Evolutionary conservation across 345 rosid species (phyloP), one percentile per base, ranked within the genome.

Genomic region (Nasturtium officinale): DNA sequence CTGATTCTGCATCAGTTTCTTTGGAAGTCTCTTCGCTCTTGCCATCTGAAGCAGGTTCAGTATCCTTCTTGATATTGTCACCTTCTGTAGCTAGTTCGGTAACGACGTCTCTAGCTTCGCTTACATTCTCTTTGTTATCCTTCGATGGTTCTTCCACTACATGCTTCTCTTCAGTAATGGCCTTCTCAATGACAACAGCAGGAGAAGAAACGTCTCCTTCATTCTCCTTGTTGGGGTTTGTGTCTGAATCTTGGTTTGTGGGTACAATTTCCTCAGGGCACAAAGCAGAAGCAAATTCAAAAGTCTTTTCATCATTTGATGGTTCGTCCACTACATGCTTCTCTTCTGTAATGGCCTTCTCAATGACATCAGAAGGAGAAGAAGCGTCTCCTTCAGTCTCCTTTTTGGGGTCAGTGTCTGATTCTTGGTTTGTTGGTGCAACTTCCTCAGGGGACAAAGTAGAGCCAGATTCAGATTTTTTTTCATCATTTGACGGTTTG

Each of bases 401-500:
- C 71, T 55, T 55, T 76, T 35, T 28, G 26, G 45, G 51, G 12
- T 2, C 16, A 30, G 56, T 42, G 32, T 23, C 25, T 23, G 25
- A 23, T 23, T 60, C 69, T 45, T 58, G 67, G 37, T 54, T 76
- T 61, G 8, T 26, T 1, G 7, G 50, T 30, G 46, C 21, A 29
- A 18, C 45, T 25, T 46, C 17, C 30, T 56, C 77, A 46, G 77
- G 59, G 17, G 6, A 28, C 37, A 23, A 16, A 33, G 25, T 30
- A 55, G 64, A 9, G 32, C 3, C 56, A 54, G 75, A 10, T 43
- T 61, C 74, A 61, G 64, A 53, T 16, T 43, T 12, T 11, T 61
- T 25, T 33, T 76, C 75, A 60, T 54, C 66, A 59, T 69, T 69
- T 62, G 79, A 46, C 55, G 75, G 53, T 46, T 76, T 75, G 0